Percentiles rank a stretch among this genome's conserved stretches.
Evolutionary conservation across 1,284 basidiomycete genomes (phyloP).

Genomic region (Ceratobasidium sp.): DNA sequence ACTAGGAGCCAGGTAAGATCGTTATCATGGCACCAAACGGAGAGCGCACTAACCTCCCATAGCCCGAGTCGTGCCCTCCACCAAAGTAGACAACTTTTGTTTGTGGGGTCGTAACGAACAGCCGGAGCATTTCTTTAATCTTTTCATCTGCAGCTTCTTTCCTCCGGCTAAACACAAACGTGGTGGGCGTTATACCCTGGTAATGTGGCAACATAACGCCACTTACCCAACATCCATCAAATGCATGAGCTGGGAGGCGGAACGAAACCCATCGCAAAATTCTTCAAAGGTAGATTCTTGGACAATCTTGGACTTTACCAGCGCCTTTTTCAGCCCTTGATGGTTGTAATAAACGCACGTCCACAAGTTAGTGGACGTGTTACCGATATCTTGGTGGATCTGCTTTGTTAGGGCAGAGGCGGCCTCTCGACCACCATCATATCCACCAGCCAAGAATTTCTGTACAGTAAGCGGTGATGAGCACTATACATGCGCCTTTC

Average conservation of each 20-base stretch:
- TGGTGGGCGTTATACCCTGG: not conserved
- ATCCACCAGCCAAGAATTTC: constrained; percentile 36
- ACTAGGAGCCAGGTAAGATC: not conserved
- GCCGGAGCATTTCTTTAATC: constrained; percentile 44
- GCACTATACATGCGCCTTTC: not conserved
- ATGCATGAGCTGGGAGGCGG: constrained; percentile 42
- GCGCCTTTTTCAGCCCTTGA: constrained; percentile 34
- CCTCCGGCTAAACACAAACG: constrained; percentile 8
- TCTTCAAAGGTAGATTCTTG: constrained; percentile 26
- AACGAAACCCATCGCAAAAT: constrained; percentile 42
- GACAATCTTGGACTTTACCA: constrained; percentile 17
- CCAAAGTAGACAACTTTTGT: constrained; percentile 41
- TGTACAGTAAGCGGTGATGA: not conserved
- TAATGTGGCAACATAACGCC: not conserved
- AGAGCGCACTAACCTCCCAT: constrained; percentile 27
- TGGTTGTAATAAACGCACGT: constrained; percentile 43
- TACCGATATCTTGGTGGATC: constrained; percentile 35
- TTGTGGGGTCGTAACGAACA: constrained; percentile 25
- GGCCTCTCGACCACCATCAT: constrained; percentile 36
- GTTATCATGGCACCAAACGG: not conserved
- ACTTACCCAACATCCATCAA: constrained; percentile 44
- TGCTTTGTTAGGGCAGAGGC: constrained; percentile 41
- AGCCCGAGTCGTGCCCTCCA: constrained; percentile 41
- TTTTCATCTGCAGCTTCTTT: constrained; percentile 44
- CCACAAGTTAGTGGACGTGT: constrained; percentile 29